Percentiles rank a stretch among this genome's conserved stretches.
Conservation (phyloP, 192 early-diverging fungal genomes). For the Coemansia sp. region DNA sequence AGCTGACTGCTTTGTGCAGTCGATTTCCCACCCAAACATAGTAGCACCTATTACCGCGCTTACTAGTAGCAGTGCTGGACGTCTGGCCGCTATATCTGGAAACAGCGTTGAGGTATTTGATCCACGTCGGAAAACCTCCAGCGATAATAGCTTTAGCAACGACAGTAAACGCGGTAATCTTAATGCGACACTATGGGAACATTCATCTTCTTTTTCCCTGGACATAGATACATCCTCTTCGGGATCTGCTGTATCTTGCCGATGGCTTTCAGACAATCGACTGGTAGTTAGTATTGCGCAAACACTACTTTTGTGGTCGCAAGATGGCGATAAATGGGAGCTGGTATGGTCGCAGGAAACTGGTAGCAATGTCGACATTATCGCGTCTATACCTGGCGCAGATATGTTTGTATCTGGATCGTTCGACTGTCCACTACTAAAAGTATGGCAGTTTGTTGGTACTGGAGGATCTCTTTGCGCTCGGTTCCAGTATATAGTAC, state of each 20-base stretch:
- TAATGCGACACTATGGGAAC: slow-evolving; percentile 11
- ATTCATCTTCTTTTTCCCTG: slow-evolving; percentile 8
- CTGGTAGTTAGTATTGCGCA: slow-evolving; percentile 15
- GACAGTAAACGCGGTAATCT: neutral
- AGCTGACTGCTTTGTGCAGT: slow-evolving; percentile 27
- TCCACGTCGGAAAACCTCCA: neutral
- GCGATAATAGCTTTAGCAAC: neutral
- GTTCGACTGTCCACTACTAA: slow-evolving; percentile 22
- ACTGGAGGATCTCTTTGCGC: slow-evolving; percentile 1
- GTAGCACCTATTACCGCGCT: slow-evolving; percentile 16
- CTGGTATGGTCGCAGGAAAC: slow-evolving; percentile 9
- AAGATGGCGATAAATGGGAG: slow-evolving; percentile 14
- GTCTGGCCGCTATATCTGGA: slow-evolving; percentile 26
- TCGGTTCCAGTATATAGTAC: slow-evolving; percentile 48
- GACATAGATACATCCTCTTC: neutral
- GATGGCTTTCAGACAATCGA: slow-evolving; percentile 21
- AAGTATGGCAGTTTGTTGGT: slow-evolving; percentile 35
- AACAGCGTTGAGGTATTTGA: slow-evolving; percentile 15
- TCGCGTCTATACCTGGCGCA: slow-evolving; percentile 15
- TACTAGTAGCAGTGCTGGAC: slow-evolving; percentile 13
- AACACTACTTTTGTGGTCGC: slow-evolving; percentile 19
- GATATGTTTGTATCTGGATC: slow-evolving; percentile 33
- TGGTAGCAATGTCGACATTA: slow-evolving; percentile 11
- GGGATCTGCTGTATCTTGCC: slow-evolving; percentile 7
- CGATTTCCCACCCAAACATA: slow-evolving; percentile 22